These are phyloP conservation scores for Psophocarpus tetragonolobus DNA, from an alignment of 306 rosid species.

Conservation along the genomic window DNA sequence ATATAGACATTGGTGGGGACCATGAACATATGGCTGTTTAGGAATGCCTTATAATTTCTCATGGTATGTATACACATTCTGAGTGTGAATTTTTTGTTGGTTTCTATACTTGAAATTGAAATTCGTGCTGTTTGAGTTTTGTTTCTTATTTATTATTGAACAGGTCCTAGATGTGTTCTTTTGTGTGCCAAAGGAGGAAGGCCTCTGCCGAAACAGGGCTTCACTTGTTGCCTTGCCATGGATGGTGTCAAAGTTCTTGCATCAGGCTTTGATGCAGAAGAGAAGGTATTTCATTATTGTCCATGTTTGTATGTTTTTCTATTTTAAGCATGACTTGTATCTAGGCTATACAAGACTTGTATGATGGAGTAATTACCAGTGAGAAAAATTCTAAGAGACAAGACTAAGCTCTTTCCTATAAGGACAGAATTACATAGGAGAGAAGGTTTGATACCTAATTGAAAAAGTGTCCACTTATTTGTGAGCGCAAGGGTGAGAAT, in stretches of 20 bases:
- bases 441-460: no score
- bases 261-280: constrained; percentile 80
- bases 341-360: background rate
- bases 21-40: background rate
- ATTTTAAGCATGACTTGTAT: background rate
- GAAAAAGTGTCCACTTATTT: no score
- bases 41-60: background rate
- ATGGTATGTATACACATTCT: background rate
- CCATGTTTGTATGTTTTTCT: constrained; percentile 15
- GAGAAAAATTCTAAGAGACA: background rate
- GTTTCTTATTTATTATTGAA: constrained; percentile 12
- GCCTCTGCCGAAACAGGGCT: constrained; percentile 72
- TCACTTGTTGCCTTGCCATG: constrained; percentile 93
- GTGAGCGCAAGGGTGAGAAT: no score
- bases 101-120: background rate
- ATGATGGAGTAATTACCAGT: background rate
- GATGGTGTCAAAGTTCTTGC: constrained; percentile 90
- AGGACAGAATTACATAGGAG: background rate
- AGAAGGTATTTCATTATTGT: constrained; percentile 61
- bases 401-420: background rate
- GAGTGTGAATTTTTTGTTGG: background rate
- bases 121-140: background rate
- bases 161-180: constrained; percentile 92
- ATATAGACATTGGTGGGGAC: background rate
- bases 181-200: constrained; percentile 69